Evolutionary conservation across 2,329 filamentous ascomycete genomes (phyloP), one percentile per base, ranked within the genome.

Genomic region (Nectriaceae sp.): DNA sequence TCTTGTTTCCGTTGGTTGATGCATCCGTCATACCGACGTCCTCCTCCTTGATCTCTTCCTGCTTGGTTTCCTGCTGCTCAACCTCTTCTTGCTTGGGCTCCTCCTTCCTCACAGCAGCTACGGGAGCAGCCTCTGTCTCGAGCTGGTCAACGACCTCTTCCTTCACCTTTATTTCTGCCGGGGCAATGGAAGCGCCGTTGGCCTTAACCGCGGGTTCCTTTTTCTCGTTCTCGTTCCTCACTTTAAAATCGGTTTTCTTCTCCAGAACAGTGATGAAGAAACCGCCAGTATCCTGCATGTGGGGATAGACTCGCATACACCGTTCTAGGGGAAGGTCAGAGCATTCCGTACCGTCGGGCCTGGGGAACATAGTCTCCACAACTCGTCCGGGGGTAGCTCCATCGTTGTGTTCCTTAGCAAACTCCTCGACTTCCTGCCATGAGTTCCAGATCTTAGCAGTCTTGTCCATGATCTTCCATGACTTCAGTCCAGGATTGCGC

Each of bases 261-360:
- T 97, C 89, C 16, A 99, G 74, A 1, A 97, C 92, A 1, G 91
- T 88, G 66, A 99, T 97, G 75, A 99, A 99, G 78, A 99, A 99
- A 19, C 88, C 93, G 47, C 94, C 94, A 3, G 94, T 99, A 62
- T 99, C 91, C 71, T 99, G 94, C 65, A 91, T 80, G 69, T 99
- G 94, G 26, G 92, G 89, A 68, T 97, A 99, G 5, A 99, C 85
- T 53, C 94, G 83, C 80, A 97, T 92, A 71, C 93, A 97, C 51
- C 88, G 83, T 62, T 97, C 89, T 16, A 97, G 79, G 15, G 91
- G 91, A 20, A 97, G 77, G 70, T 80, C 64, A 70, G 81, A 75
- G 46, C 79, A 82, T 21, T 76, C 73, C 33, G 73, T 71, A 15
- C 71, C 73, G 48, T 77, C 75, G 0, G 82, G 78, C 33, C 73